These are phyloP conservation scores for Trichoderma hamatum DNA, from an alignment of 2,329 filamentous ascomycete species.

Conservation along the genomic window DNA sequence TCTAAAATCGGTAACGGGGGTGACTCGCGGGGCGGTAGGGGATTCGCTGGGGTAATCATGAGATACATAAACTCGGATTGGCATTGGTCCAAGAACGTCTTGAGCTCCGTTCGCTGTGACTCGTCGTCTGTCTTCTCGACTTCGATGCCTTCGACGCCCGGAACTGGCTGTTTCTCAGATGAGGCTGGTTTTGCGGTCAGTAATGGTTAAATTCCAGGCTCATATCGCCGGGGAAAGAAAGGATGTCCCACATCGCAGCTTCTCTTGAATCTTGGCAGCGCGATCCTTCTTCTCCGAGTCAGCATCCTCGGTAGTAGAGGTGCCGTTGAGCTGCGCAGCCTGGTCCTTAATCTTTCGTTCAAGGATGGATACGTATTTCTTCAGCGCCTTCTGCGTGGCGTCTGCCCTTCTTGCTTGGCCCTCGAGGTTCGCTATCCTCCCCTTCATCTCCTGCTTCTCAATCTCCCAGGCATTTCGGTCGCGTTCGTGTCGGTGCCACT, in stretches of 20 bases:
- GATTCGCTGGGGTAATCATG: conserved; percentile 69
- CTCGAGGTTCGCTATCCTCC: conserved; percentile 90
- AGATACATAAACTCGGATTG: conserved; percentile 68
- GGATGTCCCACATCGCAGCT: conserved; percentile 52
- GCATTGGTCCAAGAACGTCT: conserved; percentile 65
- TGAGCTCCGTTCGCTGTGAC: conserved; percentile 56
- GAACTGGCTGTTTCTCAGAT: conserved; percentile 47
- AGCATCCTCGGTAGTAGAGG: conserved; percentile 42
- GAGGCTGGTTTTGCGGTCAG: conserved; percentile 28
- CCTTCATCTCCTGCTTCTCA: conserved; percentile 98
- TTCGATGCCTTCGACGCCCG: conserved; percentile 52
- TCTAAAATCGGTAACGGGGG: conserved; percentile 61
- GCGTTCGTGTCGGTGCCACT: conserved; percentile 98
- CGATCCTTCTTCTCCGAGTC: conserved; percentile 55
- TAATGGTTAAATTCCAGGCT: conserved; percentile 1
- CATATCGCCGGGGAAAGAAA: conserved; percentile 14
- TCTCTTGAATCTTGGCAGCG: conserved; percentile 58
- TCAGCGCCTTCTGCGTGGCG: conserved; percentile 83
- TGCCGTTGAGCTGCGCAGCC: conserved; percentile 67
- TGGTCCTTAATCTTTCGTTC: conserved; percentile 87
- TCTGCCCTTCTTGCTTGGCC: conserved; percentile 86
- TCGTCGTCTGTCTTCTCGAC: conserved; percentile 55
- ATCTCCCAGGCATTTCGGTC: conserved; percentile 99
- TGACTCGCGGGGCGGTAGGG: conserved; percentile 65
- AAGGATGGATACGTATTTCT: conserved; percentile 86